Evolutionary conservation across 139 green algal genomes (phyloP), one percentile per base, ranked within the genome.

Genomic region (Chlorella sp.): DNA sequence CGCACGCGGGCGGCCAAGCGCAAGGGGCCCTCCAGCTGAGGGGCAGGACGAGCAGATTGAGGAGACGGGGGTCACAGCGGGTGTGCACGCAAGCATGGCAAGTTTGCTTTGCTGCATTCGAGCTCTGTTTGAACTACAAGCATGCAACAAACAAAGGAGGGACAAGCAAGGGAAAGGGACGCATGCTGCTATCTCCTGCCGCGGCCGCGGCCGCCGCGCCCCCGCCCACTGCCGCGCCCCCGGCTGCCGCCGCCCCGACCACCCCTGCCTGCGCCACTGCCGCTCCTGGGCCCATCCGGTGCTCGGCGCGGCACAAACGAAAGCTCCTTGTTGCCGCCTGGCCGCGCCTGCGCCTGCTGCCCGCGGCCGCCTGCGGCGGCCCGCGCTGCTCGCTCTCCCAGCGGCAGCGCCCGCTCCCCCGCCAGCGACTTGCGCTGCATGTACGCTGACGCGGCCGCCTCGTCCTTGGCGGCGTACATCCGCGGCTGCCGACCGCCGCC

Each of bases 401-500:
- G 73, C 42, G 91, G 88, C 81, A 81, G 58, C 27, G 84, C 81
- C 79, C 83, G 61, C 76, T 82, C 41, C 27, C 38, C 78, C 29
- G 77, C 74, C 33, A 89, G 50, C 0, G 83, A 91, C 76, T 88
- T 82, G 3, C 82, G 48, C 25, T 81, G 67, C 53, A 76, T 73
- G 81, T 94, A 96, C 11, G 91, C 91, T 25, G 81, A 74, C 21
- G 88, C 83, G 21, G 92, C 82, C 12, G 76, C 80, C 2, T 84
- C 80, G 45, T 95, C 90, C 53, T 83, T 84, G 0, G 90, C 91
- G 5, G 79, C 92, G 79, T 87, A 94, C 92, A 96, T 95, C 21
- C 79, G 70, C 0, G 87, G 90, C 58, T 77, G 46, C 58, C 65
- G 38, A 23, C 35, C 25, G 6, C 76, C 29, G 62, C 42, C 71